Evolutionary conservation across 768 basidiomycete genomes (phyloP).

Genomic region (Serendipita sp.): DNA sequence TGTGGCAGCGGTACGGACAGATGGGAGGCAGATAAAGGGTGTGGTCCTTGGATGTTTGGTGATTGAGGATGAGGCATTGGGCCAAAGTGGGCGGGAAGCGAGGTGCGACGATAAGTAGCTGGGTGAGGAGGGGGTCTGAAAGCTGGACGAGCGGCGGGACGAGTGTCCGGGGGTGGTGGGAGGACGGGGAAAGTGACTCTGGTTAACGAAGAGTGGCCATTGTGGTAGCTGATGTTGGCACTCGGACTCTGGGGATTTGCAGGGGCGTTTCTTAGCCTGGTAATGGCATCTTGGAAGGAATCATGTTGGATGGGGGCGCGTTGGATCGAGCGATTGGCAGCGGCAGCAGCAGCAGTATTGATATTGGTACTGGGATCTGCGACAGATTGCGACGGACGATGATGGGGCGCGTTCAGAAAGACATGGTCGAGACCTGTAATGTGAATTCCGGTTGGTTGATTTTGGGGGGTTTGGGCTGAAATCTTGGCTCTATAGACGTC

Average conservation of each 20-base stretch:
- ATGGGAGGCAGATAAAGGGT: background rate
- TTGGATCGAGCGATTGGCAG: background rate
- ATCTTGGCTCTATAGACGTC: background rate
- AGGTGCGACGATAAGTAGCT: conserved; percentile 4
- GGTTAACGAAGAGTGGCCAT: background rate
- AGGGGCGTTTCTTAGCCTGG: conserved; percentile 2
- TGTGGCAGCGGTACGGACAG: background rate
- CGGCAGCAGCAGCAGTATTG: background rate
- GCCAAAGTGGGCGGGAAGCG: conserved; percentile 1
- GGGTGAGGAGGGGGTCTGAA: background rate
- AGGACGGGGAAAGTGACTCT: background rate
- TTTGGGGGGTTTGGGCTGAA: conserved; percentile 1
- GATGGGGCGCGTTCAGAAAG: conserved; percentile 3
- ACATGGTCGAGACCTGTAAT: conserved; percentile 6
- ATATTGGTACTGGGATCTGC: background rate
- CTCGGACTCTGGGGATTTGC: background rate
- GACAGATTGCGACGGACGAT: background rate
- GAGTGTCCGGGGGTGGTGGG: conserved; percentile 1
- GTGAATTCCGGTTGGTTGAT: background rate
- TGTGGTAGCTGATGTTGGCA: background rate
- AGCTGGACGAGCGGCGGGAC: background rate
- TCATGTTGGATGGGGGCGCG: conserved; percentile 1
- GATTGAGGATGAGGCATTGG: background rate
- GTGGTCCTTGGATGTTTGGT: background rate
- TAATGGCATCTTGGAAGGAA: conserved; percentile 2